Evolutionary conservation across 2,329 filamentous ascomycete species (phyloP).

Genomic region (Talaromyces pinophilus): DNA sequence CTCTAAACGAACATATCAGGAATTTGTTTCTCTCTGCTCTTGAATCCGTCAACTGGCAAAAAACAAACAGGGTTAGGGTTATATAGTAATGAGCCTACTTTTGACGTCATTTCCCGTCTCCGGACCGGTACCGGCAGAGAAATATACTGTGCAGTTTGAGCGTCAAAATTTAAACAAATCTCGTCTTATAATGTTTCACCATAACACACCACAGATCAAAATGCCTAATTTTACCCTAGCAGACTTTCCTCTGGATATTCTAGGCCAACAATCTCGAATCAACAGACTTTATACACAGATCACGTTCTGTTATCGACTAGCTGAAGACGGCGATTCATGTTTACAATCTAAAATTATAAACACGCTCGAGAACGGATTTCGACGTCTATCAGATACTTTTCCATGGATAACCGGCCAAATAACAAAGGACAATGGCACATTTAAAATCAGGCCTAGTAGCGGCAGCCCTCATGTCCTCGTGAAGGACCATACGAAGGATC

Average conservation of each 20-base stretch:
- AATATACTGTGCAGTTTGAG: background rate
- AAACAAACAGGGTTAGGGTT: too few species aligned
- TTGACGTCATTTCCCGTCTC: background rate
- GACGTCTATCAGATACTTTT: conserved; percentile 43
- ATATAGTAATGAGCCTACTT: background rate
- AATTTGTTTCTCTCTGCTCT: background rate
- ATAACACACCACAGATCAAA: background rate
- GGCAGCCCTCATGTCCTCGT: background rate
- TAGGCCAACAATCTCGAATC: conserved; percentile 47
- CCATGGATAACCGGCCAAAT: conserved; percentile 13
- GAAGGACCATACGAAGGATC: conserved; percentile 9
- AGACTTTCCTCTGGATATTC: conserved; percentile 38
- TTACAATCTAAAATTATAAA: conserved; percentile 31
- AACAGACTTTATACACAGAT: conserved; percentile 51
- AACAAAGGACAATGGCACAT: background rate
- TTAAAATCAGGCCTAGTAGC: background rate
- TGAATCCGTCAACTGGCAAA: background rate
- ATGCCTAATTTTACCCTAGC: background rate
- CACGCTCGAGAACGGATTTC: conserved; percentile 42
- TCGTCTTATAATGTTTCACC: background rate
- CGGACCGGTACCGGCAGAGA: background rate
- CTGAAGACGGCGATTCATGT: conserved; percentile 23
- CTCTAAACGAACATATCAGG: background rate
- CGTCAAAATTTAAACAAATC: background rate
- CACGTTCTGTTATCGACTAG: conserved; percentile 43